A percentile compares a stretch with the other conserved stretches of the same genome.
phyloP scores from a whole-genome alignment of 371 early-diverging fungal species.

The Parasitella parasitica region DNA sequence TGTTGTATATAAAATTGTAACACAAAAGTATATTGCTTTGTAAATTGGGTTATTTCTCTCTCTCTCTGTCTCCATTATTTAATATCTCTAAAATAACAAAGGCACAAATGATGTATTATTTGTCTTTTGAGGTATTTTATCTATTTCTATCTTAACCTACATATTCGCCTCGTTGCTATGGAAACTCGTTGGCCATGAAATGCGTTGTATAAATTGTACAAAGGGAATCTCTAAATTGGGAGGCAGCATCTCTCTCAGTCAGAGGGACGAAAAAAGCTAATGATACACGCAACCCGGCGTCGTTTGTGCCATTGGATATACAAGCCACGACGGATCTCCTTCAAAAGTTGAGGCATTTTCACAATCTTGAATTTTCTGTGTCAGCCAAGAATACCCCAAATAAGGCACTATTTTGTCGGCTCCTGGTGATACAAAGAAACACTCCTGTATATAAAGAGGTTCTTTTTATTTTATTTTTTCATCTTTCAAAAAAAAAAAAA shows the following conservation, averaged over 20 bases:
- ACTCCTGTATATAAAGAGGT: background rate
- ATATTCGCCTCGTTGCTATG: no score
- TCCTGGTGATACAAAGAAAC: conserved; percentile 5
- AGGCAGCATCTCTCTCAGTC: background rate
- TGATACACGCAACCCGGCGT: conserved; percentile 5
- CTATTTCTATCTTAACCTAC: background rate
- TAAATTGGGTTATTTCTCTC: background rate
- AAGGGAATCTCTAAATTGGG: background rate
- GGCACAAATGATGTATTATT: conserved; percentile 11
- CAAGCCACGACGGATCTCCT: conserved; percentile 19
- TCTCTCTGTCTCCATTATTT: background rate
- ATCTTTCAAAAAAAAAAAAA: background rate
- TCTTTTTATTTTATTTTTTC: background rate
- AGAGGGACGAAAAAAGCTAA: no score
- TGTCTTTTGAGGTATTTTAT: background rate
- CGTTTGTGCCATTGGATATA: conserved; percentile 27
- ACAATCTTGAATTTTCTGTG: conserved; percentile 11
- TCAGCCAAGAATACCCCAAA: conserved; percentile 9
- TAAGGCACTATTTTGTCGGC: conserved; percentile 1
- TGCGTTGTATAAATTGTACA: background rate
- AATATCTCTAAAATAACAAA: background rate
- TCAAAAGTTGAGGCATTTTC: conserved; percentile 24
- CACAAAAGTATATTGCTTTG: background rate
- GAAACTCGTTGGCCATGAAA: background rate
- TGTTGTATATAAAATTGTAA: background rate